Evolutionary conservation across 768 basidiomycete genomes (phyloP).

Genomic region (Russula dissimulans): DNA sequence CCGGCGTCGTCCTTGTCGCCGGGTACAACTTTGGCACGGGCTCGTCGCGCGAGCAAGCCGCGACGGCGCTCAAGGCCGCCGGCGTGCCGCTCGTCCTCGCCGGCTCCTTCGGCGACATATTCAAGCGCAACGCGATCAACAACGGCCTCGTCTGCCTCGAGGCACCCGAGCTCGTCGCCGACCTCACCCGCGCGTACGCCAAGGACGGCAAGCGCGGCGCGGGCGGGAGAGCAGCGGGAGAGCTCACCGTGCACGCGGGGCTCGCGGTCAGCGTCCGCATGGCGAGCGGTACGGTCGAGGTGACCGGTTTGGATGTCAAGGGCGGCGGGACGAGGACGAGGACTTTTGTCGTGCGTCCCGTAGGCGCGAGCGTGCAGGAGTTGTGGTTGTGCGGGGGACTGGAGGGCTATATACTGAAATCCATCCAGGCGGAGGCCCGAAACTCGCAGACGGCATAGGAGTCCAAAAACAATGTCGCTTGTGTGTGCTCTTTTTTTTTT

Average conservation of each 20-base stretch:
- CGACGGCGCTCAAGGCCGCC: constrained; percentile 91
- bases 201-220: constrained; percentile 66
- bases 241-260: constrained; percentile 73
- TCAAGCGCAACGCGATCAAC: constrained; percentile 98
- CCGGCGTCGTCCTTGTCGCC: constrained; percentile 74
- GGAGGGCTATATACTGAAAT: constrained; percentile 83
- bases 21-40: constrained; percentile 99
- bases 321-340: constrained; percentile 42
- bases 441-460: neutral
- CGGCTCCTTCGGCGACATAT: constrained; percentile 99
- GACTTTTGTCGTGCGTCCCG: constrained; percentile 59
- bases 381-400: constrained; percentile 93
- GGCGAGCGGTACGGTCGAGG: constrained; percentile 56
- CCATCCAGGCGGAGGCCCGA: constrained; percentile 35
- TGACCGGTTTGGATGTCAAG: constrained; percentile 30
- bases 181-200: constrained; percentile 68
- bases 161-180: constrained; percentile 78
- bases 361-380: constrained; percentile 94
- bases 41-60: constrained; percentile 96
- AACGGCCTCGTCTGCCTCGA: constrained; percentile 95
- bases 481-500: neutral
- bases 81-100: constrained; percentile 90
- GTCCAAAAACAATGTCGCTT: neutral
- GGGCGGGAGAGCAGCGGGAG: constrained; percentile 62
- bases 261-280: constrained; percentile 59